Conservation (phyloP, 257 asterid species). For the Ophiorrhiza pumila region DNA sequence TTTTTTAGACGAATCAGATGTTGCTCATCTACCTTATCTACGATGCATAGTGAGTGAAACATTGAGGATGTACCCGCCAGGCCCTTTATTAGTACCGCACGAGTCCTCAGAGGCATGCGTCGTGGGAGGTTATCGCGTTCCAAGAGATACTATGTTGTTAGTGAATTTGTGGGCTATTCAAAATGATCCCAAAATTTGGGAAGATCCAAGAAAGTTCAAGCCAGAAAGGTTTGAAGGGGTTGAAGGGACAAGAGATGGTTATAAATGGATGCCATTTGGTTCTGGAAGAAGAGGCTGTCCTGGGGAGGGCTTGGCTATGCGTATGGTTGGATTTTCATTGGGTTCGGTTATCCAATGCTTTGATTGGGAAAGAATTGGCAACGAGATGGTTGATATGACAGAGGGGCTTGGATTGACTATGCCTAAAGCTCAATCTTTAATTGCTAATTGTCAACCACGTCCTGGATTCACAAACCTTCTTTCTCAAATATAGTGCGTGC, state of each 20-base stretch:
- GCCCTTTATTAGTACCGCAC: constrained; percentile 69
- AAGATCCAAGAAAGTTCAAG: constrained; percentile 57
- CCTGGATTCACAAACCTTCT: constrained; percentile 2
- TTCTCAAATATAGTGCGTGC: too few relatives aligned
- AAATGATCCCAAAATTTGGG: constrained; percentile 57
- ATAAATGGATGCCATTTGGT: constrained; percentile 50
- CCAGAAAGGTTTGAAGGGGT: constrained; percentile 74
- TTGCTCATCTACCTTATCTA: constrained; percentile 44
- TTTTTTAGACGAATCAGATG: constrained; percentile 42
- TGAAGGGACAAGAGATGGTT: constrained; percentile 49
- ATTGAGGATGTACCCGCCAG: constrained; percentile 63
- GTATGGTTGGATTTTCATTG: constrained; percentile 43
- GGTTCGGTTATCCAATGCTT: constrained; percentile 62
- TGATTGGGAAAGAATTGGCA: constrained; percentile 41
- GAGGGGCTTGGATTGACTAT: constrained; percentile 28
- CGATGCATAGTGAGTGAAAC: constrained; percentile 52
- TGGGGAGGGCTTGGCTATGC: constrained; percentile 54
- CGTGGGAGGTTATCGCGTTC: constrained; percentile 61
- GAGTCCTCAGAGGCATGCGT: constrained; percentile 53
- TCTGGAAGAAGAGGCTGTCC: constrained; percentile 68
- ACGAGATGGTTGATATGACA: constrained; percentile 29
- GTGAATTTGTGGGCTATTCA: constrained; percentile 75
- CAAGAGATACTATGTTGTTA: constrained; percentile 55
- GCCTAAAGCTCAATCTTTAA: constrained; percentile 32
- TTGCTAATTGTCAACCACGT: constrained; percentile 21